Conservation (phyloP, 768 basidiomycete species). For the Suillus spraguei region DNA sequence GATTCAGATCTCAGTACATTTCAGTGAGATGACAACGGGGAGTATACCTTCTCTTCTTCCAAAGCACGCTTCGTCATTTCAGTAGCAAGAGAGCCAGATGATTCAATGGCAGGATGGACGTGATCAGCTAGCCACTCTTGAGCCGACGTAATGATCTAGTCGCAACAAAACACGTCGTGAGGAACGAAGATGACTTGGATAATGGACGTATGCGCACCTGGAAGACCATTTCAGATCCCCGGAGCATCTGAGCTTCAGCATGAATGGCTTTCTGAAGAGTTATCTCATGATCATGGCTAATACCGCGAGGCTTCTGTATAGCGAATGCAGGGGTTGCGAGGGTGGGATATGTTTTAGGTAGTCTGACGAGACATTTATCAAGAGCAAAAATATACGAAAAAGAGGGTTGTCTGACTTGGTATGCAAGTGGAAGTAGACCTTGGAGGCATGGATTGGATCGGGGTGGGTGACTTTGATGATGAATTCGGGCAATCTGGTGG, state of each 20-base stretch:
- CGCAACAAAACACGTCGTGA: not conserved
- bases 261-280: constrained; percentile 63
- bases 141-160: constrained; percentile 63
- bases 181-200: constrained; percentile 4
- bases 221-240: constrained; percentile 80
- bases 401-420: constrained; percentile 55
- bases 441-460: constrained; percentile 53
- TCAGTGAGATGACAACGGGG: constrained; percentile 6
- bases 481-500: constrained; percentile 72
- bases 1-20: constrained; percentile 5
- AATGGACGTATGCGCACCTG: constrained; percentile 46
- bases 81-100: constrained; percentile 69
- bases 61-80: constrained; percentile 77
- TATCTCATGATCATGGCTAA: constrained; percentile 57
- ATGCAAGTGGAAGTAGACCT: constrained; percentile 67
- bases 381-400: not conserved
- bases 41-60: constrained; percentile 65
- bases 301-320: constrained; percentile 66
- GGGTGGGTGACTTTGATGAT: constrained; percentile 73
- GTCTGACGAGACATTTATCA: constrained; percentile 40
- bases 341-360: constrained; percentile 82
- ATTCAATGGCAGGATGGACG: constrained; percentile 58
- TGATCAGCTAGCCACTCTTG: constrained; percentile 73
- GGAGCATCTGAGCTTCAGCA: constrained; percentile 61
- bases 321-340: constrained; percentile 69